These are phyloP conservation scores for Lolium perenne DNA, from an alignment of 176 grass and related monocot species.

Conservation along the genomic window DNA sequence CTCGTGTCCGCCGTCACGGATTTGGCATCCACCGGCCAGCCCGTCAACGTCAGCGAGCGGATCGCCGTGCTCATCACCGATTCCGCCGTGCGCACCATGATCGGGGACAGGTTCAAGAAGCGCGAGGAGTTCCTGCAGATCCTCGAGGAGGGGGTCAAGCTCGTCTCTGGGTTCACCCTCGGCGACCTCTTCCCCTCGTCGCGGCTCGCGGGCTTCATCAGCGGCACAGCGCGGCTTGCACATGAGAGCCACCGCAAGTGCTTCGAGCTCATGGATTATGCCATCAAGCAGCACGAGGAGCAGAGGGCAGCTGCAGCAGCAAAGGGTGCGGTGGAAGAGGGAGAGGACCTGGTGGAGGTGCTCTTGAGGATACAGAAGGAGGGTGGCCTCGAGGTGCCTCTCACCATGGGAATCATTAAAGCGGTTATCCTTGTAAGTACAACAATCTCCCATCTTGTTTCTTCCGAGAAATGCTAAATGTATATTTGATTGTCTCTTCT, in stretches of 20 bases:
- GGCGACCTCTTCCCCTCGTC: not conserved
- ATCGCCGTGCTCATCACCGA: not conserved
- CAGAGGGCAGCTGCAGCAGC: not conserved
- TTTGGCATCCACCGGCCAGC: not conserved
- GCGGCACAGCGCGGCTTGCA: not conserved
- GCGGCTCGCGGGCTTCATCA: not conserved
- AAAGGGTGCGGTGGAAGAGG: not conserved
- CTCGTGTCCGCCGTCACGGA: constrained; percentile 9
- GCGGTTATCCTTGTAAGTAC: no score
- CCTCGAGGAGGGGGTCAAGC: not conserved
- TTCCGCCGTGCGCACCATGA: not conserved
- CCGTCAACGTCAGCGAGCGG: not conserved
- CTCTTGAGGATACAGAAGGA: no score
- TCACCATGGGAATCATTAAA: no score
- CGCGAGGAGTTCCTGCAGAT: not conserved
- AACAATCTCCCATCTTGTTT: no score
- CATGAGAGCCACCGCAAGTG: not conserved
- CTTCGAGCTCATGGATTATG: not conserved
- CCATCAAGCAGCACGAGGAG: not conserved
- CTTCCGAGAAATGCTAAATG: no score
- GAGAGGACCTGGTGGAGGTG: no score
- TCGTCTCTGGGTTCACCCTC: not conserved
- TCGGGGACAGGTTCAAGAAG: not conserved
- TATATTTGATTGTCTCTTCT: no score
- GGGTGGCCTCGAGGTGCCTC: no score